Evolutionary conservation across 2,329 filamentous ascomycete species (phyloP), one percentile per base, ranked within the genome.

Genomic region (Arthrobotrys pseudoclavata): DNA sequence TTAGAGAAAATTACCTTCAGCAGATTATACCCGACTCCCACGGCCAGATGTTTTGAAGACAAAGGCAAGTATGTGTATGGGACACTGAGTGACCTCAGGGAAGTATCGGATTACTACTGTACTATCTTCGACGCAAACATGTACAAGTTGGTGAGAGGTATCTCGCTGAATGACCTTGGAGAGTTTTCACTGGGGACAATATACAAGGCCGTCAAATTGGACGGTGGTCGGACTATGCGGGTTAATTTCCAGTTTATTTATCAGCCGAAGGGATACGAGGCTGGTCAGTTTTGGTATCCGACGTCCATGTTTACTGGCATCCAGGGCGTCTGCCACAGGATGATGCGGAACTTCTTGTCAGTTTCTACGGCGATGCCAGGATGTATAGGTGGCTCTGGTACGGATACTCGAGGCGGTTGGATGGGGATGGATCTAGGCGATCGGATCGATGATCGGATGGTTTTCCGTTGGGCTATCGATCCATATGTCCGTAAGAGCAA

Each of bases 151-250:
- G 20, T 29, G 10, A 48, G 4, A 3, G 22, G 29, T 2, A 53
- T n/a, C 1, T 9, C 1, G 1, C 2, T 13, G 13, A 20, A 15
- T 7, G 66, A 62, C 12, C 12, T 66, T 3, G 37, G 50, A 53
- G 66, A 76, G 45, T 76, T 76, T 24, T 70, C 66, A 15, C 6
- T 70, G 40, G 72, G 72, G 15, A 76, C 72, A 9, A 42, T 76
- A 20, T 76, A 76, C 29, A 20, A 66, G 0, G 72, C 50, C 3
- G 66, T 70, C 15, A 55, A 67, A 7, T 3, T 61, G 7, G 42
- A 66, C 0, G n/a, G 52, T 24, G 20, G 22, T n/a, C n/a, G 31
- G 1, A 40, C 22, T 1, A 66, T 66, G 57, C 72, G 66, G 6
- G 47, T 70, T 9, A 70, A 70, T 29, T 76, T 66, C 34, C 60